A percentile compares a stretch with the other conserved stretches of the same genome.
These are phyloP conservation scores for Ceratocystis albifundus DNA, from an alignment of 2,329 filamentous ascomycete genomes.

Conservation along the genomic window DNA sequence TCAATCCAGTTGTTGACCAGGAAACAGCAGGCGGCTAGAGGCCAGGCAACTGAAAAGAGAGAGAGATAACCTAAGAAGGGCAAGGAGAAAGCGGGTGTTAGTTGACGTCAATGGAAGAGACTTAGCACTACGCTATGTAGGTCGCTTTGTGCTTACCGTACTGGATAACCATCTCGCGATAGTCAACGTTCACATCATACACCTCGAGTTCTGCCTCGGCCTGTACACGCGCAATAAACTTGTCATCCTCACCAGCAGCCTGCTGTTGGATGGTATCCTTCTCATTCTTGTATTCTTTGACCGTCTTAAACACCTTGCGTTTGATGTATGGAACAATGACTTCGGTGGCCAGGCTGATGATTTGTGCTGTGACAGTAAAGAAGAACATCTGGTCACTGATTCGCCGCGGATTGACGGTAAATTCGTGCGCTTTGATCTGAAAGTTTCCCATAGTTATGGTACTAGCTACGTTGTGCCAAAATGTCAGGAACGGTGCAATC, in stretches of 20 bases:
- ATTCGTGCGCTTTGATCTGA: constrained; percentile 52
- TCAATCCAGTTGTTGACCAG: constrained; percentile 95
- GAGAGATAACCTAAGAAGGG: constrained; percentile 62
- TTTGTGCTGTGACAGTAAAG: constrained; percentile 85
- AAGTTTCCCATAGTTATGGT: constrained; percentile 66
- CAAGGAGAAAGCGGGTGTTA: neutral
- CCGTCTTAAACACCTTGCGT: constrained; percentile 63
- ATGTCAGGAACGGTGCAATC: constrained; percentile 73
- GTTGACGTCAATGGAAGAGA: neutral
- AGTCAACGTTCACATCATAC: constrained; percentile 84
- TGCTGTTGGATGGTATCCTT: constrained; percentile 45
- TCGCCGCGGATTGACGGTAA: constrained; percentile 70
- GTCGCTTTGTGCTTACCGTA: constrained; percentile 40
- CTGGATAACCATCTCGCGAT: constrained; percentile 87
- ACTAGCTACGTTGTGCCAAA: constrained; percentile 64
- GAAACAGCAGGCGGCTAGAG: constrained; percentile 79
- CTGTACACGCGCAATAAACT: constrained; percentile 70
- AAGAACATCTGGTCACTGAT: constrained; percentile 90
- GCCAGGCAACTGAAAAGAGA: constrained; percentile 89
- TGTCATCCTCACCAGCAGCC: constrained; percentile 55
- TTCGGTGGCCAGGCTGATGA: constrained; percentile 78
- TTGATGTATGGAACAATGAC: constrained; percentile 77
- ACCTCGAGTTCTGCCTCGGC: constrained; percentile 68
- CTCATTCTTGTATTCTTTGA: constrained; percentile 55
- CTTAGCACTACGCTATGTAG: neutral